Evolutionary conservation across 306 rosid genomes (phyloP).

Genomic region (Sechiopsis laciniata): DNA sequence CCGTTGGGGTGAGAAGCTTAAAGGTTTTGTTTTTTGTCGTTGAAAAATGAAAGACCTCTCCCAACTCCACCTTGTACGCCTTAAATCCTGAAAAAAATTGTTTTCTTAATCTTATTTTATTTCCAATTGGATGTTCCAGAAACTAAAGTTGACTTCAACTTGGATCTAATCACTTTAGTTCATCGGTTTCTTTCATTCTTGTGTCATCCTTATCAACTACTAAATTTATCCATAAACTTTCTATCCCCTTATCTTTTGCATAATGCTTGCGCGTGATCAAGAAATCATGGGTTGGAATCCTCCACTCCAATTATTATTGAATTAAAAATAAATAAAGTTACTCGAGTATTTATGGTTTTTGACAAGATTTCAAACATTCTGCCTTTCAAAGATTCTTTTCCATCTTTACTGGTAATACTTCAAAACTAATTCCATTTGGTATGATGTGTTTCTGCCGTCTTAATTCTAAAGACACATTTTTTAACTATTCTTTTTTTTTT

Average conservation of each 20-base stretch:
- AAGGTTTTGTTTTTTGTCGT: background rate
- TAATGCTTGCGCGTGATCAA: too few species aligned
- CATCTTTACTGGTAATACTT: background rate
- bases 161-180: conserved; percentile 5
- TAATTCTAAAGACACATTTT: background rate
- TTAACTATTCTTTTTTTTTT: background rate
- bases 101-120: background rate
- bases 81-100: background rate
- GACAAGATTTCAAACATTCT: background rate
- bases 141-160: conserved; percentile 19
- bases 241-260: background rate
- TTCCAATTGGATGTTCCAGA: background rate
- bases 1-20: conserved; percentile 7
- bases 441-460: background rate
- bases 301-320: too few species aligned
- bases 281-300: too few species aligned
- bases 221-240: background rate
- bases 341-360: background rate
- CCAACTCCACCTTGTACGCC: background rate
- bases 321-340: too few species aligned
- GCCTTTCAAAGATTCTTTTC: background rate
- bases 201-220: background rate
- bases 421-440: background rate
- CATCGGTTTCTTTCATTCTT: conserved; percentile 5
- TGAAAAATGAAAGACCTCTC: background rate